Evolutionary conservation across 2,329 filamentous ascomycete species (phyloP), one percentile per base, ranked within the genome.

Genomic region (Fusarium xyrophilum): DNA sequence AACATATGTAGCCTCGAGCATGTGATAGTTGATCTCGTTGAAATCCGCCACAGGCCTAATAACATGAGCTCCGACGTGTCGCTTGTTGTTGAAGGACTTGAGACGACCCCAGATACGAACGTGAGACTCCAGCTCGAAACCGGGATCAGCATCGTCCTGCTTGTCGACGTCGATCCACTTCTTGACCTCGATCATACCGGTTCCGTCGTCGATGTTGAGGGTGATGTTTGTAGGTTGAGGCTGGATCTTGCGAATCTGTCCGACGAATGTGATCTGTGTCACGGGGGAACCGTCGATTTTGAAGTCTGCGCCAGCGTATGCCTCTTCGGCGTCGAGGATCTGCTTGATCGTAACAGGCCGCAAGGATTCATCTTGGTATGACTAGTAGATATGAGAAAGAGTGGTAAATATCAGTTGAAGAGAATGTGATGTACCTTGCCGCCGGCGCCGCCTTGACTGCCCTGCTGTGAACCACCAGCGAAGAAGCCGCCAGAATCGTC

Each of bases 331-430:
- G 68, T 96, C 93, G 76, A 94, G 83, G 60, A 97, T 87, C 81
- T 99, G 96, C 80, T 97, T 97, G 81, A 98, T 93, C 14, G 96
- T 99, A 47, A 97, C 92, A 2, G 96, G 94, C 44, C 96, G 91
- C 54, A 99, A 86, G 23, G 93, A 94, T 74, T 97, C 93, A 79
- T 96, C 92, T 72, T 86, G 85, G 77, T 91, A 91, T 63, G 83
- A 82, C 85, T 88, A 63, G 11, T 27, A 15, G 1, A 23, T 6
- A 48, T 73, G 25, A 74, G 70, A 35, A 27, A 21, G 17, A 33
- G 25, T 51, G 14, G 8, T 48, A 8, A 25, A 21, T 23, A 6
- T 21, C 10, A 17, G 25, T 44, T 25, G 38, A 11, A 35, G 27
- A 35, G 12, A 14, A 25, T 32, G 12, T 8, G 23, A 33, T 68